phyloP scores from a whole-genome alignment of 73 alveolate genomes.

The Paramecium tetraurelia region DNA sequence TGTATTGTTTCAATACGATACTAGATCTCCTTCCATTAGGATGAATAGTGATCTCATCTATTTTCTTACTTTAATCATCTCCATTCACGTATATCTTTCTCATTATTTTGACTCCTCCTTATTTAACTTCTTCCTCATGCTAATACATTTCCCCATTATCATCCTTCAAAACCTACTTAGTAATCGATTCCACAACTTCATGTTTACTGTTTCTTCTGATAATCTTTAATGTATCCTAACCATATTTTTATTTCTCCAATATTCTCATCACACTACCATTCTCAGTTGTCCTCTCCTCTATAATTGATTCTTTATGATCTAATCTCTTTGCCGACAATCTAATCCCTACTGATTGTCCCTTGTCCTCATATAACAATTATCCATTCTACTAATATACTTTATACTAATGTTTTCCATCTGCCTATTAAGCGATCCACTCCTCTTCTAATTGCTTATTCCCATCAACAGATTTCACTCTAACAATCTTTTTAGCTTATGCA shows the following conservation, averaged over 20 bases:
- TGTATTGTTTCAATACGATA: background rate
- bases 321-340: conserved; percentile 15
- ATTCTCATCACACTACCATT: background rate
- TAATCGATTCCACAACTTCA: background rate
- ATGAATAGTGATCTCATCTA: background rate
- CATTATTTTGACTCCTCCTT: background rate
- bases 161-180: conserved; percentile 27
- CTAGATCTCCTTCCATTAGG: conserved; percentile 20
- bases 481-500: background rate
- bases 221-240: background rate
- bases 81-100: background rate
- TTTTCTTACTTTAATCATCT: conserved; percentile 3
- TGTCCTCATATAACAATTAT: conserved; percentile 15
- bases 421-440: background rate
- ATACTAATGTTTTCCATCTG: conserved; percentile 34
- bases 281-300: background rate
- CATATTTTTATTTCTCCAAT: conserved; percentile 41
- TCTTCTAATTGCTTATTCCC: background rate
- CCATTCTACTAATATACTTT: conserved; percentile 10
- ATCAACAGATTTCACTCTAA: background rate
- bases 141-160: conserved; percentile 13
- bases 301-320: background rate
- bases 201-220: background rate
- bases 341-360: background rate
- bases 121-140: conserved; percentile 24